Evolutionary conservation across 768 basidiomycete species (phyloP), one percentile per base, ranked within the genome.

Genomic region (Lactifluus hygrophoroides): DNA sequence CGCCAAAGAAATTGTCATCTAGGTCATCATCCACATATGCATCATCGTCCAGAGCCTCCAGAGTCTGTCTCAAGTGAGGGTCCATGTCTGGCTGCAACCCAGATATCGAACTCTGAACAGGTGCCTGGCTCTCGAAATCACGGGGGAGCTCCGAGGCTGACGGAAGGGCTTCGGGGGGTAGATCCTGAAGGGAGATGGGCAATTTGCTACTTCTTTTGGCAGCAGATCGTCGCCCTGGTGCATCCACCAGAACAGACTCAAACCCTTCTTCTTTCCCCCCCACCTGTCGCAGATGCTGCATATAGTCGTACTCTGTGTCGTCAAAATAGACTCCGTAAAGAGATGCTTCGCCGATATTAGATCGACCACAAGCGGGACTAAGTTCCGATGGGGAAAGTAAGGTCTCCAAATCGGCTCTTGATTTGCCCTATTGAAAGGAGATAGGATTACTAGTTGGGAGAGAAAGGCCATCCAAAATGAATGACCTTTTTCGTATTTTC

Each of bases 21-120:
- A 86, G 69, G 10, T 73, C 78, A 57, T 85, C 87, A 42, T 92
- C 87, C 16, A 96, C 87, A 66, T 95, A 99, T 2, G 88, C 94
- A 59, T 95, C 93, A 66, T 99, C 94, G 59, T 98, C 96, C 23
- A 99, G 75, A 1, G 96, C 96, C 68, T 96, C 94, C 16, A 99
- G 74, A 0, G 84, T 83, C 71, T 99, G 96, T 25, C 96, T 79
- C 27, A 98, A 77, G 73, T 94, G 91, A 5, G 93, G 92, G 69
- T 99, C 90, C 90, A 99, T 90, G 67, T 95, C 91, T 1, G 94
- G 96, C 67, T 90, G 88, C 60, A 99, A 85, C 2, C 96, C 94
- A 25, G 86, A 75, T 50, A 95, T 84, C 62, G 89, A 90, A 34
- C 82, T 79, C 2, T 90, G 94, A 27, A 97, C 75, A 28, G 83